A percentile compares a stretch with the other conserved stretches of the same genome.
phyloP scores from a whole-genome alignment of 2,329 filamentous ascomycete genomes.

The Plenodomus lindquistii region DNA sequence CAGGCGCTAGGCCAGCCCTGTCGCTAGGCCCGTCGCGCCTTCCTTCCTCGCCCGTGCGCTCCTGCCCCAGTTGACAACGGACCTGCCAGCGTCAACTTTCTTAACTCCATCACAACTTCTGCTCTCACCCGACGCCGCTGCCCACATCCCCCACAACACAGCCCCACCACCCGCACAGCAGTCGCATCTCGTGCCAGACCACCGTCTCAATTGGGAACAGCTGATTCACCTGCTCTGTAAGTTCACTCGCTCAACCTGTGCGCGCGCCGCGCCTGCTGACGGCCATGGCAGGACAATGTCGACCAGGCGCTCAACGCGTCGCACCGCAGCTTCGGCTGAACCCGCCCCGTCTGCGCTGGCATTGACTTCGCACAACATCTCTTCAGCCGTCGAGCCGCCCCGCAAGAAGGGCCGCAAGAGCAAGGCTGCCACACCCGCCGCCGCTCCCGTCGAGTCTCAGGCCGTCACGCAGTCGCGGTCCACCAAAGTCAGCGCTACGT shows the following conservation, averaged over 20 bases:
- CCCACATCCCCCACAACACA: conserved; percentile 4
- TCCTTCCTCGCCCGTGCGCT: conserved; percentile 6
- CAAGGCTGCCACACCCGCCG: conserved; percentile 10
- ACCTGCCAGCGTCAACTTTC: conserved; percentile 17
- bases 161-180: conserved; percentile 1
- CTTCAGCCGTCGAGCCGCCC: conserved; percentile 9
- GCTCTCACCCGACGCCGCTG: conserved; percentile 10
- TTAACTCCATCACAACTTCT: conserved; percentile 20
- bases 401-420: conserved; percentile 14
- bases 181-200: conserved; percentile 6
- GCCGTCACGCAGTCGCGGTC: conserved; percentile 10
- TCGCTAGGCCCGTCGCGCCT: conserved; percentile 16
- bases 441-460: conserved; percentile 11
- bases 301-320: conserved; percentile 20
- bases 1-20: conserved; percentile 5
- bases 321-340: conserved; percentile 17
- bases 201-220: conserved; percentile 4
- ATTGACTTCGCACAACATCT: conserved; percentile 3
- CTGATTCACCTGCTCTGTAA: conserved; percentile 16
- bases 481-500: conserved; percentile 9
- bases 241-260: conserved; percentile 2
- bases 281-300: conserved; percentile 17
- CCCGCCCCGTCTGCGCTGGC: conserved; percentile 8
- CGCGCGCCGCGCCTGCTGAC: conserved; percentile 20
- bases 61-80: neutral